Conservation (phyloP, 768 basidiomycete species). For the Cyathus striatus region DNA sequence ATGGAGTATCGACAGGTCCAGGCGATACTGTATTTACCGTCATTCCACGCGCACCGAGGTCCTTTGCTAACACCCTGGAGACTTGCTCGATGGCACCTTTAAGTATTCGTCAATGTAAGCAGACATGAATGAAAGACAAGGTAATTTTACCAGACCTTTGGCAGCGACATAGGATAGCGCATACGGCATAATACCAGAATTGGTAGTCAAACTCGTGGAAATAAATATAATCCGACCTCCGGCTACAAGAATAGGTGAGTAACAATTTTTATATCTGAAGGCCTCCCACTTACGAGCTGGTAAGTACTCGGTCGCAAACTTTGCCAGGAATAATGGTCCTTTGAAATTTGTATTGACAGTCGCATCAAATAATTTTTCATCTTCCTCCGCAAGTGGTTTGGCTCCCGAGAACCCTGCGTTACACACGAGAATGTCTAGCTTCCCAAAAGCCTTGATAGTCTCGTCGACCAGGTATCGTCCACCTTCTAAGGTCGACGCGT, state of each 20-base stretch:
- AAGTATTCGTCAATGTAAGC: too few relatives aligned
- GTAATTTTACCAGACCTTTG: too few relatives aligned
- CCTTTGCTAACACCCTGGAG: conserved; percentile 51
- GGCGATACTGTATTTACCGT: conserved; percentile 56
- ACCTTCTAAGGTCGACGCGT: conserved; percentile 43
- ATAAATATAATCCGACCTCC: conserved; percentile 57
- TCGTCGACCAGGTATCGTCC: conserved; percentile 43
- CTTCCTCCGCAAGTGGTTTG: conserved; percentile 40
- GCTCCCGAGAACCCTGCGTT: conserved; percentile 56
- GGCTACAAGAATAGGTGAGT: conserved; percentile 17
- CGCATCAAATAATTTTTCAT: conserved; percentile 44
- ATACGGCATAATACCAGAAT: conserved; percentile 38
- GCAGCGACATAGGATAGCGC: conserved; percentile 48
- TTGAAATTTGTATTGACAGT: conserved; percentile 55
- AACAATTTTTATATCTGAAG: neutral
- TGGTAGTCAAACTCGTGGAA: conserved; percentile 42
- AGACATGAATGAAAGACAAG: too few relatives aligned
- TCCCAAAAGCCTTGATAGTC: conserved; percentile 42
- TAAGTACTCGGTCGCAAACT: conserved; percentile 38
- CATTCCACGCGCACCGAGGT: conserved; percentile 45
- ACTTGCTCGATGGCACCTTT: conserved; percentile 53
- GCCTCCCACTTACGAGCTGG: conserved; percentile 29
- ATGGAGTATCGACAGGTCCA: conserved; percentile 49
- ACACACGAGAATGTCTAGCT: conserved; percentile 53
- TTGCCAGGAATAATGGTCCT: conserved; percentile 50